Evolutionary conservation across 2,329 filamentous ascomycete species (phyloP).

Genomic region (Colletotrichum neosansevieriae): DNA sequence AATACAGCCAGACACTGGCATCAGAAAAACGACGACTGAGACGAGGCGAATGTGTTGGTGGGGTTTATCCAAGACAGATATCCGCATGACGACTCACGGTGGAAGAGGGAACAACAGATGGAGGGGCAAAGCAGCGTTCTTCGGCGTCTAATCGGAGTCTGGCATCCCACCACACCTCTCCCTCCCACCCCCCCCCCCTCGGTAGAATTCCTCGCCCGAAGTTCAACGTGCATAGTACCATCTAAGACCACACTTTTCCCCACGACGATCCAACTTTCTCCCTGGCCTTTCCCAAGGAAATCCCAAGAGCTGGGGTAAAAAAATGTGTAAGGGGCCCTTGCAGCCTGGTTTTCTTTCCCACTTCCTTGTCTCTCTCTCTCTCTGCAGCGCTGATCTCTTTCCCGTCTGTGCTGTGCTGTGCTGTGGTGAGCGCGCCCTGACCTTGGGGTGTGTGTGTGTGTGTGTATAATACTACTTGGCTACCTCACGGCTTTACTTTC

Average conservation of each 20-base stretch:
- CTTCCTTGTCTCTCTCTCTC: background rate
- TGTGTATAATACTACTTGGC: no score
- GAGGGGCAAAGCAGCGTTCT: constrained; percentile 19
- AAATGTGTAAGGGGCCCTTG: background rate
- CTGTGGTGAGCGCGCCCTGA: no score
- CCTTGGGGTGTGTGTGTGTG: background rate
- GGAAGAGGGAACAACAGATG: constrained; percentile 3
- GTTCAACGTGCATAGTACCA: background rate
- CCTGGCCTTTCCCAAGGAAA: constrained; percentile 3
- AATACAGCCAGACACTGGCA: no score
- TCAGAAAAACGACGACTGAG: no score
- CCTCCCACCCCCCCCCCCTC: background rate
- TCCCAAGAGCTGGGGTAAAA: background rate
- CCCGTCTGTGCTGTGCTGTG: background rate
- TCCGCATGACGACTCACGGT: constrained; percentile 31
- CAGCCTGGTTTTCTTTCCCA: background rate
- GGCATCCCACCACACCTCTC: background rate
- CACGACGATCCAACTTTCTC: constrained; percentile 21
- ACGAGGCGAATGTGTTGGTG: no score
- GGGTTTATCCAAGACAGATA: background rate
- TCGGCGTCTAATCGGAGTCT: constrained; percentile 17
- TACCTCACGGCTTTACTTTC: background rate
- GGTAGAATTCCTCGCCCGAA: background rate
- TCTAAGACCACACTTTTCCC: background rate
- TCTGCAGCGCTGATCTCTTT: constrained; percentile 9